Base-by-base conservation (phyloP, 192 early-diverging fungal genomes). In the Backusella morwellensis region DNA sequence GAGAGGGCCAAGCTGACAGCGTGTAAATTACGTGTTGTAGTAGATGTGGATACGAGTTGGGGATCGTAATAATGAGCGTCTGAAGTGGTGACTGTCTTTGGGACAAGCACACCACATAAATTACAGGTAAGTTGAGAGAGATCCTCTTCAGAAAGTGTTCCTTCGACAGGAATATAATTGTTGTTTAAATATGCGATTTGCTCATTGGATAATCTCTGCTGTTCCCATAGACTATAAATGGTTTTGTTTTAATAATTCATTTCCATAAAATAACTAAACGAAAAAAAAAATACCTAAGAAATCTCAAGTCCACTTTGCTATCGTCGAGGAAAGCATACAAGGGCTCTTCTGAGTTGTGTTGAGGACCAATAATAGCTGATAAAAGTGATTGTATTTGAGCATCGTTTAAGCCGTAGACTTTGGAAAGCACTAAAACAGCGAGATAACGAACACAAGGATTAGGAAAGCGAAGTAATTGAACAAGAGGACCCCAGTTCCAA, bases 1-100 rank as follows among this genome's bases (percentile, higher is more conserved):
- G 96, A 98, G 17, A 95, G 79, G 0, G 95, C 96, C 41, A 98
- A 82, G n/a, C 91, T 93, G 38, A 98, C 89, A 6, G 88, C 85
- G 75, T 94, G 90, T 11, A 98, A 81, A 81, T 96, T 96, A 6
- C 82, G 84, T 14, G 84, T 78, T 0, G 96, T 95, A 6, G 94
- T 94, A 6, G 88, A 84, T 26, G 97, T 98, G 29, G 91, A 81
- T 17, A 97, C 91, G 19, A 98, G 88, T 3, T 76, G 77, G 44
- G 81, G 68, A 32, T 72, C 75, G 4, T 70, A 78, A 9, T 80
- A 69, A 12, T 56, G 29, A 12, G 19, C 44, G 17, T 73, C 59
- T 19, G 36, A 34, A 15, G 52, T 32, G 56, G 63, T 47, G 67
- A 72, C 66, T 19, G 69, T 72, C 3, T 84, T 82, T 9, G 90